These are phyloP conservation scores for Cutaneotrichosporon spelunceum DNA, from an alignment of 1,284 basidiomycete genomes.

Conservation along the genomic window DNA sequence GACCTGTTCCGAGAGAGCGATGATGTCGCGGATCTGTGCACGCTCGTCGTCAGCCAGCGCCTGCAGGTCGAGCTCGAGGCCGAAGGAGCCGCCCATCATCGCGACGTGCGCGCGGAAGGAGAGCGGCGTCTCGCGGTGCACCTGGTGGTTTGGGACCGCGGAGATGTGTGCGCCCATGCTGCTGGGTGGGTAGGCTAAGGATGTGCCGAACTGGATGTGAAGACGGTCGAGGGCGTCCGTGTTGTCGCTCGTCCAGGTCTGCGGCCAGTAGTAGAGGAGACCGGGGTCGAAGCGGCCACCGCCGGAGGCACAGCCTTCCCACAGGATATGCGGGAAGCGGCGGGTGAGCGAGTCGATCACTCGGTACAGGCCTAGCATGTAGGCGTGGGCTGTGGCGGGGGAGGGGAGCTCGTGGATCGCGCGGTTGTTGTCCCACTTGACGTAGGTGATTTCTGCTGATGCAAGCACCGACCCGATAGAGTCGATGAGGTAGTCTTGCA, in stretches of 20 bases:
- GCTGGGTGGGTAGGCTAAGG: conserved; percentile 33
- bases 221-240: conserved; percentile 38
- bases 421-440: conserved; percentile 45
- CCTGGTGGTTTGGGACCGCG: conserved; percentile 36
- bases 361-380: conserved; percentile 41
- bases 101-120: conserved; percentile 43
- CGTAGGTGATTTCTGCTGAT: conserved; percentile 31
- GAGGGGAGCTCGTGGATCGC: conserved; percentile 38
- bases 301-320: conserved; percentile 41
- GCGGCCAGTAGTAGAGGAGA: conserved; percentile 35
- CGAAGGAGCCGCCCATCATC: conserved; percentile 40
- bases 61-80: conserved; percentile 37
- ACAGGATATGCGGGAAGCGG: conserved; percentile 35
- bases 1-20: conserved; percentile 28
- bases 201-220: conserved; percentile 36
- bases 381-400: conserved; percentile 28
- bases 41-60: conserved; percentile 26
- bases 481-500: conserved; percentile 39
- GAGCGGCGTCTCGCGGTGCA: conserved; percentile 30
- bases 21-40: conserved; percentile 20
- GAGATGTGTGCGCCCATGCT: conserved; percentile 37
- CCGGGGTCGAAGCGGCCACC: conserved; percentile 40
- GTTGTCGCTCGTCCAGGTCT: conserved; percentile 40
- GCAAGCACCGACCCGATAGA: conserved; percentile 25
- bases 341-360: conserved; percentile 31